These are phyloP conservation scores for Sonneratia caseolaris DNA, from an alignment of 345 rosid species.

Conservation along the genomic window DNA sequence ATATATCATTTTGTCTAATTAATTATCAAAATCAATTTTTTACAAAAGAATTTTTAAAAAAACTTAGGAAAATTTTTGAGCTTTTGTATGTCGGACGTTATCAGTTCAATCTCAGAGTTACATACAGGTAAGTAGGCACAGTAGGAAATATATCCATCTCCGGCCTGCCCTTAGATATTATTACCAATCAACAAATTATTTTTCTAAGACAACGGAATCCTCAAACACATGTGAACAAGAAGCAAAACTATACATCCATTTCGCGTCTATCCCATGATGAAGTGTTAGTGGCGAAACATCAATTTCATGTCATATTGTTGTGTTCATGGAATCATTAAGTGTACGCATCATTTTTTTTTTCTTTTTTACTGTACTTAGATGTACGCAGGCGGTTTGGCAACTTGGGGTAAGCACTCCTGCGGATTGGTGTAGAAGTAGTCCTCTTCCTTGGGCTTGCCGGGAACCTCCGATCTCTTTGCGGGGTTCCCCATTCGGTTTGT, in stretches of 20 bases:
- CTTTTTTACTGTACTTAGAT: slow-evolving; percentile 5
- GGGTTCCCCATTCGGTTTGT: slow-evolving; percentile 68
- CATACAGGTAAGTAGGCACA: no score
- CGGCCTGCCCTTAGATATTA: no score
- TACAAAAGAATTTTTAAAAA: no score
- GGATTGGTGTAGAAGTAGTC: slow-evolving; percentile 43
- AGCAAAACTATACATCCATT: not conserved
- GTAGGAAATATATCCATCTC: no score
- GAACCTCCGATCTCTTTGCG: slow-evolving; percentile 9
- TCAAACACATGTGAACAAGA: not conserved
- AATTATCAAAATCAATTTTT: no score
- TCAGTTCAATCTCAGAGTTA: no score
- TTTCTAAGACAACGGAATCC: not conserved
- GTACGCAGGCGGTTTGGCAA: not conserved
- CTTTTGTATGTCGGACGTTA: no score
- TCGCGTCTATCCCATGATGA: not conserved
- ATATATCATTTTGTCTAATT: no score
- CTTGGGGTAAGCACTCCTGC: slow-evolving; percentile 31
- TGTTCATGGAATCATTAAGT: not conserved
- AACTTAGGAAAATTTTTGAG: no score
- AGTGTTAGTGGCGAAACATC: not conserved
- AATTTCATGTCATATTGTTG: not conserved
- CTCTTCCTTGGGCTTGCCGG: slow-evolving; percentile 31
- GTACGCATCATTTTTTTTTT: not conserved
- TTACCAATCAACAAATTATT: not conserved